These are phyloP conservation scores for Eremothecium sinecaudum DNA, from an alignment of 1,139 yeast species.

Conservation along the genomic window DNA sequence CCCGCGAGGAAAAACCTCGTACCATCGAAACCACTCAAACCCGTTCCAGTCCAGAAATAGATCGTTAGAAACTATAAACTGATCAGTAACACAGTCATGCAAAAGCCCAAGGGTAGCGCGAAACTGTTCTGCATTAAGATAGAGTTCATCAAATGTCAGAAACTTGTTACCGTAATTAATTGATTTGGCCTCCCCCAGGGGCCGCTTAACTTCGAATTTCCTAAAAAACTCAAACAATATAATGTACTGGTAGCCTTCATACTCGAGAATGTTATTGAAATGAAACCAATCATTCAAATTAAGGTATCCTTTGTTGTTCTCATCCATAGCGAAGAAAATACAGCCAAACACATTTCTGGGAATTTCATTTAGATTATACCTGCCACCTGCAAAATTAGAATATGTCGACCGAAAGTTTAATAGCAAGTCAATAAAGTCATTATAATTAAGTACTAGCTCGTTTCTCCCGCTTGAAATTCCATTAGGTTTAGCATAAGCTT, in stretches of 20 bases:
- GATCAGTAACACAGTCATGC: constrained; percentile 29
- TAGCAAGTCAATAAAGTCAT: constrained; percentile 31
- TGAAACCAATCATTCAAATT: constrained; percentile 51
- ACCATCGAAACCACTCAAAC: constrained; percentile 24
- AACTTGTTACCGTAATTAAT: constrained; percentile 35
- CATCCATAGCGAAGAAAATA: constrained; percentile 58
- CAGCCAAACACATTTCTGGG: constrained; percentile 36
- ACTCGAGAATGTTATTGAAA: constrained; percentile 46
- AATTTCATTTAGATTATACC: constrained; percentile 29
- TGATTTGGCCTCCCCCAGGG: constrained; percentile 23
- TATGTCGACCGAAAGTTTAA: constrained; percentile 30
- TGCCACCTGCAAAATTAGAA: constrained; percentile 29
- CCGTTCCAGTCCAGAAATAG: constrained; percentile 31
- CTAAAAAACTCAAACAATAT: constrained; percentile 44
- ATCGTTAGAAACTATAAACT: constrained; percentile 22
- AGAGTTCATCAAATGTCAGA: constrained; percentile 33
- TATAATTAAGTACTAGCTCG: constrained; percentile 30
- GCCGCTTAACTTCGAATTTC: constrained; percentile 31
- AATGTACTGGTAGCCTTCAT: constrained; percentile 50
- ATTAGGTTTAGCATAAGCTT: constrained; percentile 27
- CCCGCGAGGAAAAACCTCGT: constrained; percentile 22
- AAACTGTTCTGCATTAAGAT: constrained; percentile 27
- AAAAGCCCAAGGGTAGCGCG: constrained; percentile 29
- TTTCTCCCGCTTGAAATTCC: constrained; percentile 10
- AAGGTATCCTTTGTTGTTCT: constrained; percentile 51